A percentile compares a stretch with the other conserved stretches of the same genome.
Conservation (phyloP, 2,329 filamentous ascomycete genomes). For the Diaporthe batatas region DNA sequence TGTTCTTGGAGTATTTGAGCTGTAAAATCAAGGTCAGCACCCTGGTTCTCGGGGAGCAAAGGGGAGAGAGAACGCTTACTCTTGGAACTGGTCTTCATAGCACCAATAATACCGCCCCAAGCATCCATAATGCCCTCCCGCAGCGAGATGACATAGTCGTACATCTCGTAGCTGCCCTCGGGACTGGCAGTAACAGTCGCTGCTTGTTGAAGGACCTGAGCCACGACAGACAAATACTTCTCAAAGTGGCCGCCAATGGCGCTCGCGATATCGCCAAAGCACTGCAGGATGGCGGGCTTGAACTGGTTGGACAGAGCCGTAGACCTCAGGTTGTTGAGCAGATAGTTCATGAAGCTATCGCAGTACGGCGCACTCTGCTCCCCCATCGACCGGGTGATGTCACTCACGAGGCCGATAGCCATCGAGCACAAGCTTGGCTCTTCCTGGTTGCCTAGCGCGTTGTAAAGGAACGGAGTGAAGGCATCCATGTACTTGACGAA, state of each 20-base stretch:
- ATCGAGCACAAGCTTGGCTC: slow-evolving; percentile 95
- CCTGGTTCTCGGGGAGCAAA: not conserved
- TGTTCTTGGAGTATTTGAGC: slow-evolving; percentile 80
- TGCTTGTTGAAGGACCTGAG: slow-evolving; percentile 93
- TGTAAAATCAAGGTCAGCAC: slow-evolving; percentile 56
- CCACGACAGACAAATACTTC: slow-evolving; percentile 91
- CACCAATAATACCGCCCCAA: slow-evolving; percentile 96
- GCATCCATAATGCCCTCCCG: slow-evolving; percentile 99
- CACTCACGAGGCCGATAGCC: slow-evolving; percentile 96
- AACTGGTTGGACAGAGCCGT: slow-evolving; percentile 92
- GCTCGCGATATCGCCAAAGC: slow-evolving; percentile 96
- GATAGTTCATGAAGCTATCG: slow-evolving; percentile 97
- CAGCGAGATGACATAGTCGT: slow-evolving; percentile 94
- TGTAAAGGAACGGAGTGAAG: slow-evolving; percentile 93
- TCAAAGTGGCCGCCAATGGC: slow-evolving; percentile 94
- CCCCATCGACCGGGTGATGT: slow-evolving; percentile 92
- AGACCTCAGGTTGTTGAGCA: slow-evolving; percentile 90
- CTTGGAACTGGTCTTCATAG: slow-evolving; percentile 87
- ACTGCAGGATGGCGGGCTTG: slow-evolving; percentile 97
- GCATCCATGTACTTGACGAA: slow-evolving; percentile 98
- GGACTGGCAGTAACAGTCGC: slow-evolving; percentile 82
- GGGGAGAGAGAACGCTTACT: slow-evolving; percentile 63
- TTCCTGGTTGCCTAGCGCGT: slow-evolving; percentile 94
- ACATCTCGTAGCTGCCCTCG: slow-evolving; percentile 93
- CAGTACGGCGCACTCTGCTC: slow-evolving; percentile 94